phyloP scores from a whole-genome alignment of 2,329 filamentous ascomycete genomes.

The Daldinia eschscholtzii region DNA sequence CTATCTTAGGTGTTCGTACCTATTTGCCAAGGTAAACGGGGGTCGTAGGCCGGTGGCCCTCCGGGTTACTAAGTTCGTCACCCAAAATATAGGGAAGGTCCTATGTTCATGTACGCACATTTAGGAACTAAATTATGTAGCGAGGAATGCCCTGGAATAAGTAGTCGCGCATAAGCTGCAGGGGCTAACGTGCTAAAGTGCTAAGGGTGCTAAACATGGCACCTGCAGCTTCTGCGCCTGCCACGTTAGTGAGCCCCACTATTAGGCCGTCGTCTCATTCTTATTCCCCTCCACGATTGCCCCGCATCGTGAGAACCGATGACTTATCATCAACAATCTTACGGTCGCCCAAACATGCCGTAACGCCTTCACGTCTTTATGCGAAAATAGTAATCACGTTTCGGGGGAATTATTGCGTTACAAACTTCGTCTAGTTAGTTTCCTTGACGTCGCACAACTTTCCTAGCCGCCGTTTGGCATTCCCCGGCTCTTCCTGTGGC shows the following conservation, averaged over 20 bases:
- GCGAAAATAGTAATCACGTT: background rate
- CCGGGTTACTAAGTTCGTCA: too few species aligned
- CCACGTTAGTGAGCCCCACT: conserved; percentile 26
- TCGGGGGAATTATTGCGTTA: conserved; percentile 2
- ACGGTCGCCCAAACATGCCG: background rate
- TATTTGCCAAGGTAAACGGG: too few species aligned
- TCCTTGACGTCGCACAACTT: background rate
- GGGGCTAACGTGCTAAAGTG: conserved; percentile 19
- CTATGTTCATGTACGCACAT: background rate
- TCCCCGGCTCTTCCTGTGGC: background rate
- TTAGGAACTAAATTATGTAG: background rate
- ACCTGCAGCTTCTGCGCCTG: conserved; percentile 6
- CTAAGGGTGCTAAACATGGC: conserved; percentile 17
- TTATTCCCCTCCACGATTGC: conserved; percentile 23
- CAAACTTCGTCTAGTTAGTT: background rate
- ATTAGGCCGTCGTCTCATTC: conserved; percentile 10
- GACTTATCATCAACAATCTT: background rate
- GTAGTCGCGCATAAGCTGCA: background rate
- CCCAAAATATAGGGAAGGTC: background rate
- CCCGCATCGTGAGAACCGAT: conserved; percentile 25
- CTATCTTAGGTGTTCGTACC: too few species aligned
- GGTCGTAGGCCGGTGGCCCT: too few species aligned
- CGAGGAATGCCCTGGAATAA: background rate
- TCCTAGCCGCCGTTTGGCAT: background rate
- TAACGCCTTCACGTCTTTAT: conserved; percentile 9